Base-by-base conservation (phyloP, 2,329 filamentous ascomycete species). In the Fusarium floridanum region DNA sequence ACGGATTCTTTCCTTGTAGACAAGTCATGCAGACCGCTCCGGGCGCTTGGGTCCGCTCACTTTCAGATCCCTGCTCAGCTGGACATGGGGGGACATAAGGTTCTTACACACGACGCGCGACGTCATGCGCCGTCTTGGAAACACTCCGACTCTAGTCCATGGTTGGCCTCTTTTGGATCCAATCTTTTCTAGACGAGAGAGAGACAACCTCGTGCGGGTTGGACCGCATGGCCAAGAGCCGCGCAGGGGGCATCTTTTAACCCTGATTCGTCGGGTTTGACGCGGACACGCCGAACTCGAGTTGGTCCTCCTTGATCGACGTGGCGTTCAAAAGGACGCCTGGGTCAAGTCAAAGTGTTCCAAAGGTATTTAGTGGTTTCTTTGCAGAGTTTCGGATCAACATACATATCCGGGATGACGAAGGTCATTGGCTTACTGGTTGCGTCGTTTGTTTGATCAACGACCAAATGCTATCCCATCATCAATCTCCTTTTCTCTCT, bases 31-130 rank as follows among this genome's bases (percentile, higher is more conserved):
- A 66, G 34, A 53, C 34, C 55, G 60, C 66, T 48, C 71, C 67
- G 34, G 48, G 27, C 60, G 22, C 41, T 72, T 50, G 71, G 71
- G 39, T 61, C 29, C 71, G 71, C 71, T 72, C 64, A 59, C 66
- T 61, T 6, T 56, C 29, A n/a, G 16, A 75, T 68, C 73, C 73
- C 63, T 76, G 73, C 56, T 69, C 73, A 76, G 73, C 73, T 76
- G 73, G 73, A 72, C 64, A 67, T 74, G 73, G 62, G 61, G 53
- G 29, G 24, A 32, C 48, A 61, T 74, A 67, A 63, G 39, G 68
- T 73, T 74, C 66, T 74, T 63, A 74, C 64, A 53, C 11, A 34
- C 32, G 29, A 32, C 29, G 29, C 29, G 12, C 68, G 48, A 60
- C 60, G 59, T 74, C 72, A 67, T 72, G 27, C 20, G 11, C 16